phyloP scores from a whole-genome alignment of 805 yeast species.

The Suhomyces prunicola region DNA sequence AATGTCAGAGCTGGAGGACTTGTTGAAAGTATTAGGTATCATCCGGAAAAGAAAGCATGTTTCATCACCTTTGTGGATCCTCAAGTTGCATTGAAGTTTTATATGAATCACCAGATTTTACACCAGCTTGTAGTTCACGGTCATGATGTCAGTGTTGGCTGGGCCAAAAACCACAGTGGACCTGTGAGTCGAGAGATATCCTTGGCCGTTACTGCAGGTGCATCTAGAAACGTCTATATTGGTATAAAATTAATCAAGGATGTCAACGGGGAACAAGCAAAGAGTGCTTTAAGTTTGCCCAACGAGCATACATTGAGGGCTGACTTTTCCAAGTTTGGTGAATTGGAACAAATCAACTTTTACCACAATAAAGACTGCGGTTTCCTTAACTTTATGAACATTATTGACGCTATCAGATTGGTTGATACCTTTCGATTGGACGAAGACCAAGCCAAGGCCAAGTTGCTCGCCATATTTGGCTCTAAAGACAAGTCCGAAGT shows the following conservation, averaged over 20 bases:
- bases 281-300: constrained; percentile 21
- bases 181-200: constrained; percentile 54
- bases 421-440: constrained; percentile 53
- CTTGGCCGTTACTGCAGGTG: constrained; percentile 67
- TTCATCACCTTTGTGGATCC: constrained; percentile 69
- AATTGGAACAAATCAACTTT: constrained; percentile 71
- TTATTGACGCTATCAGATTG: constrained; percentile 58
- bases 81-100: constrained; percentile 63
- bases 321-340: constrained; percentile 67
- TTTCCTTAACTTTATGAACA: constrained; percentile 67
- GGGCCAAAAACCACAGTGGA: constrained; percentile 69
- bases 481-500: constrained; percentile 4
- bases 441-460: constrained; percentile 12
- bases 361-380: constrained; percentile 70
- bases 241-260: constrained; percentile 46
- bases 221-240: constrained; percentile 73
- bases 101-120: constrained; percentile 51
- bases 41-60: constrained; percentile 55
- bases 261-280: constrained; percentile 3
- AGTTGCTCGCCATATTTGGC: constrained; percentile 55
- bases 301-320: constrained; percentile 47
- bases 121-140: constrained; percentile 63
- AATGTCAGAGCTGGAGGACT: constrained; percentile 73
- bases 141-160: constrained; percentile 59
- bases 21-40: constrained; percentile 53